Conservation (phyloP, 2,329 filamentous ascomycete species). For the Chaetothyriales sp. region DNA sequence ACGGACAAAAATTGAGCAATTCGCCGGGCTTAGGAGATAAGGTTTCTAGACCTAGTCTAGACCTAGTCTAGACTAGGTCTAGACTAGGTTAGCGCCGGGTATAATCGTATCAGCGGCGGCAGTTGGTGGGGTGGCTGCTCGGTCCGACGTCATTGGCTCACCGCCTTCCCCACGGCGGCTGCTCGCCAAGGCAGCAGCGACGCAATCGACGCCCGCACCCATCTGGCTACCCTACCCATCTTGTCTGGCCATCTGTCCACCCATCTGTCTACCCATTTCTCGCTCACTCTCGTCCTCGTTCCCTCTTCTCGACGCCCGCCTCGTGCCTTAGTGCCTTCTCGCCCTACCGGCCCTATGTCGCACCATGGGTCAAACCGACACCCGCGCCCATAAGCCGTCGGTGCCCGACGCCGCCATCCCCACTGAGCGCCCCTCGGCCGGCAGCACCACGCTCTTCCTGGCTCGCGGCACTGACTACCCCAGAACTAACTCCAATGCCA, state of each 20-base stretch:
- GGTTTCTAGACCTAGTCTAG: no score
- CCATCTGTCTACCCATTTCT: not conserved
- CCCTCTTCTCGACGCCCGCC: not conserved
- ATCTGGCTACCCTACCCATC: not conserved
- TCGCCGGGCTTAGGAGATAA: no score
- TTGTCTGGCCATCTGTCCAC: no score
- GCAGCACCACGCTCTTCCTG: conserved; percentile 48
- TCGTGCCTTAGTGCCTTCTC: conserved; percentile 20
- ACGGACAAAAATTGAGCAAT: not conserved
- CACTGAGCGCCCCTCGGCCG: conserved; percentile 16
- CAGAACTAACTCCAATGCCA: conserved; percentile 3
- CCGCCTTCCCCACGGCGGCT: no score
- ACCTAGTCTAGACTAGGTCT: no score
- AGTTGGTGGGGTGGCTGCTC: no score
- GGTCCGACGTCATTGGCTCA: not conserved
- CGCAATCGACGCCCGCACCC: not conserved
- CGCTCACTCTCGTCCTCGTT: not conserved
- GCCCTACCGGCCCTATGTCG: conserved; percentile 22
- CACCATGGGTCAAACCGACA: conserved; percentile 13
- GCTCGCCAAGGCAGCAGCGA: not conserved
- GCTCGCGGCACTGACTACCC: conserved; percentile 37
- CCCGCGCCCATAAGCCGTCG: conserved; percentile 20
- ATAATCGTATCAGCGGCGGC: no score
- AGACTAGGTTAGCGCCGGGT: no score
- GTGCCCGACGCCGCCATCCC: conserved; percentile 23